Percentiles rank a stretch among this genome's conserved stretches.
Conservation (phyloP, 139 green algal genomes). For the Bryopsis sp. region DNA sequence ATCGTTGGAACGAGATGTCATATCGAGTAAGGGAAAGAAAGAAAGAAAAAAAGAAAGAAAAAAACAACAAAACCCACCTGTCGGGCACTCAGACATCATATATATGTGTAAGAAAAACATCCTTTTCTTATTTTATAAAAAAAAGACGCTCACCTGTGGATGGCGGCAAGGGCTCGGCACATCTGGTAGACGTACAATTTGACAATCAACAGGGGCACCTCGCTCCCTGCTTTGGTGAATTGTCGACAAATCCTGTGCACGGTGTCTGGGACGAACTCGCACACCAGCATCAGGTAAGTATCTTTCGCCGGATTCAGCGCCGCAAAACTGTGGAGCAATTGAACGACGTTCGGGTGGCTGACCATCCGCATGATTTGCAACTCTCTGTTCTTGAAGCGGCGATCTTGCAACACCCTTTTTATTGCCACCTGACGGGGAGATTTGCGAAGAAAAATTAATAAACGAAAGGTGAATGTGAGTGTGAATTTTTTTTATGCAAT, state of each 20-base stretch:
- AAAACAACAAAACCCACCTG: no score
- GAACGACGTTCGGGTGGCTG: constrained; percentile 93
- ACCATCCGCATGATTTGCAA: constrained; percentile 98
- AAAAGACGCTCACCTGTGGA: no score
- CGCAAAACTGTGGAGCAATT: constrained; percentile 94
- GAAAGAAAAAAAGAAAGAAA: no score
- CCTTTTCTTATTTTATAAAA: no score
- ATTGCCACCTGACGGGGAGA: constrained; percentile 79
- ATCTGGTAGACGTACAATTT: constrained; percentile 97
- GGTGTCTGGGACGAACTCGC: constrained; percentile 98
- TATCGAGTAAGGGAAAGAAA: no score
- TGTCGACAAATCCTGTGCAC: constrained; percentile 95
- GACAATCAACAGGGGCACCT: constrained; percentile 87
- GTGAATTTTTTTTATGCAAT: no score
- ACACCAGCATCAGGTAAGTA: constrained; percentile 96
- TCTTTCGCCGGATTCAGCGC: constrained; percentile 30
- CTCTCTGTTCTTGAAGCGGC: constrained; percentile 99
- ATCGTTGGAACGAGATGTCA: no score
- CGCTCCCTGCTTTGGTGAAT: constrained; percentile 86
- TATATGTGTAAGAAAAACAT: no score
- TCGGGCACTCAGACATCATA: no score
- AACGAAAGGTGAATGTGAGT: no score
- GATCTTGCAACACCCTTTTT: constrained; percentile 99
- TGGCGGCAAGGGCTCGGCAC: constrained; percentile 69
- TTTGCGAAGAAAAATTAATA: no score